Percentiles rank a stretch among this genome's conserved stretches.
Evolutionary conservation across 129 eudicot genomes (phyloP).

Genomic region (Lactuca saligna): DNA sequence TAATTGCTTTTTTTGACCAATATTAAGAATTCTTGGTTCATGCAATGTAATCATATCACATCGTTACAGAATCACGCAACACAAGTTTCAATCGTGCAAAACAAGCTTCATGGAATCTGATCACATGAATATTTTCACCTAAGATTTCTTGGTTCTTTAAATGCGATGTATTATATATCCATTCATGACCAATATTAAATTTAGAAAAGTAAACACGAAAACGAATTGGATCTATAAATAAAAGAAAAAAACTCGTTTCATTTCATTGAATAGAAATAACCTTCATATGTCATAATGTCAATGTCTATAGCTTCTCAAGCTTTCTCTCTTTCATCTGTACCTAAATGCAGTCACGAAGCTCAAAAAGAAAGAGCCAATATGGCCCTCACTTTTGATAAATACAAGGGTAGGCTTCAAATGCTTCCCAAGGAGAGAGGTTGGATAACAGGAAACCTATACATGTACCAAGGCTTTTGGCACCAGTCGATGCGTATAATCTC

Average conservation of each 20-base stretch:
- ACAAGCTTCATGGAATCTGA: not conserved
- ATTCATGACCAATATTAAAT: not conserved
- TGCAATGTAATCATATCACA: constrained; percentile 5
- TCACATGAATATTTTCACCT: not conserved
- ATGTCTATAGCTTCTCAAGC: constrained; percentile 2
- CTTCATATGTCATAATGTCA: constrained; percentile 11
- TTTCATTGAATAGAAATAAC: not conserved
- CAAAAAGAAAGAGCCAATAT: not conserved
- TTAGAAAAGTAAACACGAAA: not conserved
- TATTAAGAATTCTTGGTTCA: constrained; percentile 7
- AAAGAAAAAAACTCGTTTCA: not conserved
- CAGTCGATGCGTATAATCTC: not conserved
- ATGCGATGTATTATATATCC: too few species aligned
- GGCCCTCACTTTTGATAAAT: constrained; percentile 1
- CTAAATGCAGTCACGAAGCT: not conserved
- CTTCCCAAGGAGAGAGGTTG: constrained; percentile 38
- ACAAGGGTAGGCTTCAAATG: not conserved
- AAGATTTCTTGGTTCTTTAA: not conserved
- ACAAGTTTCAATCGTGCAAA: not conserved
- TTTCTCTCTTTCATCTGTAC: not conserved
- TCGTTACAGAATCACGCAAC: not conserved
- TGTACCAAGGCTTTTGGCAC: constrained; percentile 40
- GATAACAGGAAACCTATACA: constrained; percentile 22
- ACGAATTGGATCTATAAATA: constrained; percentile 18
- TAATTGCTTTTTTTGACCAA: not conserved